Conservation (phyloP, 202 grass and related monocot genomes). For the Hordeum pubiflorum region DNA sequence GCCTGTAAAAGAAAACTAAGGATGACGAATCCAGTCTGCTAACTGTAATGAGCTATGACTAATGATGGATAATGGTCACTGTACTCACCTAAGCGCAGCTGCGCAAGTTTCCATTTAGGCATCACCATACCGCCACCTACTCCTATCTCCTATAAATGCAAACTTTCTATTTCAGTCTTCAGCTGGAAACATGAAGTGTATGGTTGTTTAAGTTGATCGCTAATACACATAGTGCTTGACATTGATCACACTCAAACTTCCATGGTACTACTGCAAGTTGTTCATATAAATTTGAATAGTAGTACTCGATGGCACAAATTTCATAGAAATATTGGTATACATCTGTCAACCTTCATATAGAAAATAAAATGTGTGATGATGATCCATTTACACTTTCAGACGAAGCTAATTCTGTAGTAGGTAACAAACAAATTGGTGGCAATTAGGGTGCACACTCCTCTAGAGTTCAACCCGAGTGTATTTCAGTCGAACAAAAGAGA, state of each 20-base stretch:
- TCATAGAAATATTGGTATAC: not conserved
- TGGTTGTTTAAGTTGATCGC: not conserved
- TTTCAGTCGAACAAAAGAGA: too few species aligned
- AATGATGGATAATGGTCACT: not conserved
- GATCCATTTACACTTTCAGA: not conserved
- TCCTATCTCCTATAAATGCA: not conserved
- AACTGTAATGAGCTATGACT: not conserved
- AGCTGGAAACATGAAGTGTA: not conserved
- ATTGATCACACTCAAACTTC: not conserved
- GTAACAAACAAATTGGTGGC: not conserved
- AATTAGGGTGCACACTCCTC: not conserved
- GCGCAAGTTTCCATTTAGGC: not conserved
- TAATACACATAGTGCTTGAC: not conserved
- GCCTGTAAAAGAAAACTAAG: not conserved
- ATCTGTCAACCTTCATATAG: not conserved
- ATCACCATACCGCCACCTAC: not conserved
- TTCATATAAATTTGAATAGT: not conserved
- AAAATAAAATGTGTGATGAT: not conserved
- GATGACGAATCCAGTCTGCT: not conserved
- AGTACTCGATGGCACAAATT: not conserved
- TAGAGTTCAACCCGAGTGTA: not conserved
- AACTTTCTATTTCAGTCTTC: not conserved
- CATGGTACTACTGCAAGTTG: not conserved
- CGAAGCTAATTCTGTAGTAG: not conserved
- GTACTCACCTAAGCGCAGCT: not conserved